These are phyloP conservation scores for Yarrowia sp. DNA, from an alignment of 805 yeast species.

Conservation along the genomic window DNA sequence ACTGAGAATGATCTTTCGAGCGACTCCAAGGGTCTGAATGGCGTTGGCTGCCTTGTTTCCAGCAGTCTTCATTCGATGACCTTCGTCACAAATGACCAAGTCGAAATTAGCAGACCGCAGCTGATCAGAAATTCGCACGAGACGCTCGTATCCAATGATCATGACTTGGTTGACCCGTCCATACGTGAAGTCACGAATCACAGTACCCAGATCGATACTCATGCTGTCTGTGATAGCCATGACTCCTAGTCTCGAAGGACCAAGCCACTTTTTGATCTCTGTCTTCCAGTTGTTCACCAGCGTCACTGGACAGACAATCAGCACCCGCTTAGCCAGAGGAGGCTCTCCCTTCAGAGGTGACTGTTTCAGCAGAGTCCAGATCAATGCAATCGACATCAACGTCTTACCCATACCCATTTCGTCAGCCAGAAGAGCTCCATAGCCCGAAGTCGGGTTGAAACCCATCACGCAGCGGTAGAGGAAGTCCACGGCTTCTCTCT, in stretches of 20 bases:
- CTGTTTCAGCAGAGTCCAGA: slow-evolving; percentile 73
- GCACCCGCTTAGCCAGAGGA: slow-evolving; percentile 53
- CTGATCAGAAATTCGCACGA: slow-evolving; percentile 51
- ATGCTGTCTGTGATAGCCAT: slow-evolving; percentile 43
- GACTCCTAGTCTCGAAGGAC: slow-evolving; percentile 60
- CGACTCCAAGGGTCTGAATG: slow-evolving; percentile 53
- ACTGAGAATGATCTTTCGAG: slow-evolving; percentile 62
- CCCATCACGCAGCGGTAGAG: slow-evolving; percentile 84
- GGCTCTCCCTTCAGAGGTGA: slow-evolving; percentile 37
- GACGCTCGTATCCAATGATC: slow-evolving; percentile 84
- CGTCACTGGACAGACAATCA: slow-evolving; percentile 91
- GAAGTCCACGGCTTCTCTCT: slow-evolving; percentile 77
- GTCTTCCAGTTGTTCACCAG: slow-evolving; percentile 80
- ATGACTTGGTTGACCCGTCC: slow-evolving; percentile 77
- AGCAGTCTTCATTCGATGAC: slow-evolving; percentile 80
- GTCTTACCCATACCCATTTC: slow-evolving; percentile 98
- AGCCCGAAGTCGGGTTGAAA: slow-evolving; percentile 45
- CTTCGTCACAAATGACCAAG: slow-evolving; percentile 88
- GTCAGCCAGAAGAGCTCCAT: slow-evolving; percentile 88
- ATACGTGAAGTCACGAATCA: slow-evolving; percentile 56
- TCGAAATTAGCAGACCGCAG: slow-evolving; percentile 48
- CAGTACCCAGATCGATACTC: slow-evolving; percentile 50
- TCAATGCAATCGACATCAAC: slow-evolving; percentile 72
- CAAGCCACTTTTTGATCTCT: slow-evolving; percentile 90
- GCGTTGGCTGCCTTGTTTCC: slow-evolving; percentile 69